Percentiles rank a stretch among this genome's conserved stretches.
Evolutionary conservation across 768 basidiomycete genomes (phyloP).

Genomic region (Mycena alexandri): DNA sequence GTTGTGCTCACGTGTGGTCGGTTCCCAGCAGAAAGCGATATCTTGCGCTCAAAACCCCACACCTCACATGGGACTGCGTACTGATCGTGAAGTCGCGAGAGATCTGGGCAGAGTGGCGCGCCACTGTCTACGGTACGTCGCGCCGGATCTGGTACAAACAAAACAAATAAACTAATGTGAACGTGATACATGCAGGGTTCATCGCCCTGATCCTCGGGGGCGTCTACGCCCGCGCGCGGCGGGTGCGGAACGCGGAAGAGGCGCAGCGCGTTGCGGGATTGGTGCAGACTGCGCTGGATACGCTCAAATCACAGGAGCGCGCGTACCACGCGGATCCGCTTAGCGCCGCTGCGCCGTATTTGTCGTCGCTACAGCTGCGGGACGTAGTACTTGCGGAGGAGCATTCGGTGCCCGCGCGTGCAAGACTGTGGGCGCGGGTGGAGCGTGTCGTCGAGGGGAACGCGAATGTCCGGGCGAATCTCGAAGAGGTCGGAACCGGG

Average conservation of each 20-base stretch:
- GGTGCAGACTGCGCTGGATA: conserved; percentile 84
- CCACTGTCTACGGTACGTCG: conserved; percentile 70
- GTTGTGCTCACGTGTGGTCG: conserved; percentile 34
- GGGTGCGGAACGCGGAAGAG: conserved; percentile 68
- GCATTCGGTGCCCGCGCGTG: conserved; percentile 75
- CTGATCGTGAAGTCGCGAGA: conserved; percentile 75
- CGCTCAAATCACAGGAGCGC: conserved; percentile 85
- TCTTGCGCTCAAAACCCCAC: conserved; percentile 78
- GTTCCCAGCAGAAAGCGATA: conserved; percentile 74
- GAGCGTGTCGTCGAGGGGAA: conserved; percentile 91
- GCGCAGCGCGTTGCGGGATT: conserved; percentile 75
- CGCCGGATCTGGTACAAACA: conserved; percentile 16
- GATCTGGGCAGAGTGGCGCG: conserved; percentile 77
- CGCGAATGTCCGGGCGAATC: conserved; percentile 87
- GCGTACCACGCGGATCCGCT: conserved; percentile 87
- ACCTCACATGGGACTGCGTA: conserved; percentile 75
- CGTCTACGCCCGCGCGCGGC: conserved; percentile 53
- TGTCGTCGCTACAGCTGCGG: conserved; percentile 89
- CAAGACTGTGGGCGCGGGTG: conserved; percentile 84
- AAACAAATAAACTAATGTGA: background rate
- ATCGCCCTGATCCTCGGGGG: conserved; percentile 47
- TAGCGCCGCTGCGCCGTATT: conserved; percentile 76
- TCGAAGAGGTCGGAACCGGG: conserved; percentile 87
- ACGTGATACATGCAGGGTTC: conserved; percentile 44
- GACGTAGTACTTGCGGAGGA: conserved; percentile 88